Evolutionary conservation across 2,329 filamentous ascomycete genomes (phyloP), one percentile per base, ranked within the genome.

Genomic region (Diplodia seriata): DNA sequence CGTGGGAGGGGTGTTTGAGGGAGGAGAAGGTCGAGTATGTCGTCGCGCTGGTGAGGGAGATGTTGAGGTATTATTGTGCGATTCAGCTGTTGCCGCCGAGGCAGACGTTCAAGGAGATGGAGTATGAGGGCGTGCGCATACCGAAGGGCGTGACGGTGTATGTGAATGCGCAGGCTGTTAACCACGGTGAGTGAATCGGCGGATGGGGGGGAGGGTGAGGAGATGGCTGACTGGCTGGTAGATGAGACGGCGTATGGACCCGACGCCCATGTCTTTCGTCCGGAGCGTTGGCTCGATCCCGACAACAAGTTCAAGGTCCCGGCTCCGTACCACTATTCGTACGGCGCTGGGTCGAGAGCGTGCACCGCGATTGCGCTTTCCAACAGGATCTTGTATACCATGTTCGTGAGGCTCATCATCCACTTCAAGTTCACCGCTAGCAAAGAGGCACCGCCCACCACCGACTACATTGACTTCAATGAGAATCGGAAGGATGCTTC

Each of bases 121-220:
- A 62, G 49, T 67, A 57, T 11, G 26, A 67, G 14, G 56, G 66
- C 9, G 56, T 51, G 14, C 29, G 26, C 23, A 61, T 67, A 5
- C 66, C 66, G 31, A 61, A 59, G 15, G 66, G 66, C 7, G 55
- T 61, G 31, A 62, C 66, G 9, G 66, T 67, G 12, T 67, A 67
- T 26, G 54, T 67, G 66, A 67, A 67, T 36, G 66, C 66, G 20
- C 66, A 67, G 49, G 66, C 66, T 55, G 62, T 67, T 33, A 67
- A 67, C 33, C 66, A 67, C n/a, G 66, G 66, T 67, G 9, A 47
- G 66, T 36, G 7, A 2, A 18, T 38, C 11, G n/a, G 8, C 1
- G 5, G 2, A 14, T 9, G 15, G 11, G 12, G 7, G 5, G 23
- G 8, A 18, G 9, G 12, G 8, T 36, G 31, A 23, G 23, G 11